These are phyloP conservation scores for Rhizopus arrhizus DNA, from an alignment of 371 early-diverging fungal species.

Conservation along the genomic window DNA sequence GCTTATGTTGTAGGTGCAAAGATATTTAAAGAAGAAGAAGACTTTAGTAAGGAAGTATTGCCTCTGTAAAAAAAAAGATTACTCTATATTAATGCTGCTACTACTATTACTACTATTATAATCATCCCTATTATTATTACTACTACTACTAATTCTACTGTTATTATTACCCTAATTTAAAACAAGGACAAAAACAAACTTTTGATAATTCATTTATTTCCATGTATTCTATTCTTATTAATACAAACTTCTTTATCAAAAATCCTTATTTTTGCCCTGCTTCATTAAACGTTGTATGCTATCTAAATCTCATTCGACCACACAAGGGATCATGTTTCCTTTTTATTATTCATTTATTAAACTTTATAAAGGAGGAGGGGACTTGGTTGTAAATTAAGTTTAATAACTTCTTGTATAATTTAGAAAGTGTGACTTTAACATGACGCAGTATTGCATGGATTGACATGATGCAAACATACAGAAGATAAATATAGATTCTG, in stretches of 20 bases:
- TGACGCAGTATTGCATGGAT: too few species aligned
- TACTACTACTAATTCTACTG: background rate
- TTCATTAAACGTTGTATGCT: too few species aligned
- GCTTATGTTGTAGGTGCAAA: slow-evolving; percentile 58
- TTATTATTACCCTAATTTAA: background rate
- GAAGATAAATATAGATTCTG: too few species aligned
- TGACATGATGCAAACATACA: too few species aligned
- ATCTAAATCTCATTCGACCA: too few species aligned
- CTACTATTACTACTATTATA: background rate
- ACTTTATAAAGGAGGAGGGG: too few species aligned
- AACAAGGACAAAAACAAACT: background rate
- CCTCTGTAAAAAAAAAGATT: background rate
- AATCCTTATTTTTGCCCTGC: too few species aligned
- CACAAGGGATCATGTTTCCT: too few species aligned
- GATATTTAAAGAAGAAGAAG: slow-evolving; percentile 34
- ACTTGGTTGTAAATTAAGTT: too few species aligned
- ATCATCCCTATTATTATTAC: background rate
- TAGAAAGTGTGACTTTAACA: too few species aligned
- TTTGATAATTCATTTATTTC: background rate
- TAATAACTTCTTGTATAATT: too few species aligned
- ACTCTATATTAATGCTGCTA: background rate
- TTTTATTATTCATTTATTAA: too few species aligned
- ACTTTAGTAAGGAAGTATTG: background rate
- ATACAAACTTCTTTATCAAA: background rate
- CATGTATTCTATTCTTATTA: background rate